Evolutionary conservation across 2,329 filamentous ascomycete species (phyloP), one percentile per base, ranked within the genome.

Genomic region (Verticillium isaacii): DNA sequence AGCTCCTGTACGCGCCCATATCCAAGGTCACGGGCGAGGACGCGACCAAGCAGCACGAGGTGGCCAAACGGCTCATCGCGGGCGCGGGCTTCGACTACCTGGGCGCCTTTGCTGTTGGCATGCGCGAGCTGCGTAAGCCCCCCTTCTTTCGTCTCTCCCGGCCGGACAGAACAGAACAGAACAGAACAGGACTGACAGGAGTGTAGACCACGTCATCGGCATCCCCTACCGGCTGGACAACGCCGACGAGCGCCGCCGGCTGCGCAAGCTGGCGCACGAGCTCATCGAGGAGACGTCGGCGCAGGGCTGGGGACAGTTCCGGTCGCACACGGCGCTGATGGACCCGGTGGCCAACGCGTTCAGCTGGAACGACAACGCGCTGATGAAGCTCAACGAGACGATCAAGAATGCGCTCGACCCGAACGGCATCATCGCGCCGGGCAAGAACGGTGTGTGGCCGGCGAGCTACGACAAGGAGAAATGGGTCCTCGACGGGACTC

Each of bases 191-290:
- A 36, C 36, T 29, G 23, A 41, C 36, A 29, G 14, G 36, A 34
- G 36, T 23, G 4, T 29, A 64, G 62, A 85, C 68, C 79, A 84
- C 65, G 83, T 85, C 62, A 77, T 82, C 9, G 80, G 80, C 61
- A 80, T 85, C 56, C 75, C 83, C 19, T 85, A 81, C 66, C 77
- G 85, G 60, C 72, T 77, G 2, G 74, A 74, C 32, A 73, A 79
- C 23, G 65, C 71, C 0, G 73, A 76, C 1, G 76, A 79, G 64
- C 64, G 72, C n/a, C 69, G 71, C 0, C 67, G 65, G 41, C 56
- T 69, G 50, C 63, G 61, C 19, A 52, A 59, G 37, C 61, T 70
- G 15, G 67, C 74, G 63, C 64, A 72, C 15, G 71, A 73, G 32
- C 69, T 78, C 62, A 74, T 77, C 15, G 71, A 73, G 23, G 74